Evolutionary conservation across 208 protist species (phyloP).

Genomic region (Leishmania turanica): DNA sequence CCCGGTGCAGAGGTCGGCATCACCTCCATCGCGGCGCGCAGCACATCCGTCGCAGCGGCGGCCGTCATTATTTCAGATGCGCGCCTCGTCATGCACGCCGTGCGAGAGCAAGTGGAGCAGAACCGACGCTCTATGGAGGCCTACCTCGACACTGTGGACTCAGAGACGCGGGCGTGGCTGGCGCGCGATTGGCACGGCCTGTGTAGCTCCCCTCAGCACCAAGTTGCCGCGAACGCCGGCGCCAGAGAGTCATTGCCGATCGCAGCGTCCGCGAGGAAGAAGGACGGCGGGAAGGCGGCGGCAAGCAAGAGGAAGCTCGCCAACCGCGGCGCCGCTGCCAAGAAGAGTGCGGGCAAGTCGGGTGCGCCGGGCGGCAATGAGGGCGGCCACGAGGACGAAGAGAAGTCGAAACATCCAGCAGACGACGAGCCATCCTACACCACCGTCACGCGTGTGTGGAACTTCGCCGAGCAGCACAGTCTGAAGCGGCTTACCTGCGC

Average conservation of each 20-base stretch:
- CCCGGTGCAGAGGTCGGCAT: not conserved
- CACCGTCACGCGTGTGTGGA: slow-evolving; percentile 44
- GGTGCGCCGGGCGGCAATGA: not conserved
- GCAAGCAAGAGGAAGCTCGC: slow-evolving; percentile 9
- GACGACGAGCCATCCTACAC: slow-evolving; percentile 20
- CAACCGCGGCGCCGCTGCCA: slow-evolving; percentile 5
- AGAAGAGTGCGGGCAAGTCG: slow-evolving; percentile 13
- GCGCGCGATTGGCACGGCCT: slow-evolving; percentile 28
- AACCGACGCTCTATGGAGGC: slow-evolving; percentile 23
- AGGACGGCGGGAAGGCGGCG: not conserved
- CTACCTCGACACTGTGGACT: slow-evolving; percentile 15
- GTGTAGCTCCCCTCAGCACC: not conserved
- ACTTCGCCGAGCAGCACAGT: slow-evolving; percentile 62
- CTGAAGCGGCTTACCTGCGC: slow-evolving; percentile 72
- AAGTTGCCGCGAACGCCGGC: not conserved
- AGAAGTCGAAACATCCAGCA: slow-evolving; percentile 1
- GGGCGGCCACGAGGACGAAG: slow-evolving; percentile 16
- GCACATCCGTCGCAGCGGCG: slow-evolving; percentile 7
- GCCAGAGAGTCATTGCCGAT: not conserved
- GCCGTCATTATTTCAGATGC: slow-evolving; percentile 22
- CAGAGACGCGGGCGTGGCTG: slow-evolving; percentile 35
- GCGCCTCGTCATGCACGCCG: slow-evolving; percentile 14
- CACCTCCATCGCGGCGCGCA: slow-evolving; percentile 10
- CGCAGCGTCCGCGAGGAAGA: not conserved
- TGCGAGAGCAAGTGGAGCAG: slow-evolving; percentile 22